phyloP scores from a whole-genome alignment of 2,329 filamentous ascomycete genomes.

The Ascochyta viciae-villosae region DNA sequence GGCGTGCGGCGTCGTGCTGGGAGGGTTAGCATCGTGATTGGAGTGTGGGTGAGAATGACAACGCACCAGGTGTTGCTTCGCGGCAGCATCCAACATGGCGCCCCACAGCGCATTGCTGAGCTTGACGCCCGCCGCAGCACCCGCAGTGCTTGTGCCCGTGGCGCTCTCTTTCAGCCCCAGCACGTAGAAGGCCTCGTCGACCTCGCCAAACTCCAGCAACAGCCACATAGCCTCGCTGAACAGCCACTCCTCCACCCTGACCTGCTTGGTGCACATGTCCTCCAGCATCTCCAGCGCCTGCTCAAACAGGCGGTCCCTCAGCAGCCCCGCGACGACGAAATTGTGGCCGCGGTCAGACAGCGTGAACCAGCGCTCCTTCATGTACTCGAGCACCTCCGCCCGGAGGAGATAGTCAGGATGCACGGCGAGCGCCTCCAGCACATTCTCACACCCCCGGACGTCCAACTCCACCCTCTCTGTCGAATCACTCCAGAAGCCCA shows the following conservation, averaged over 20 bases:
- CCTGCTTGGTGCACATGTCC: slow-evolving; percentile 65
- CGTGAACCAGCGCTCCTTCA: slow-evolving; percentile 75
- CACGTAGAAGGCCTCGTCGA: slow-evolving; percentile 77
- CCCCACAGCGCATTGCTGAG: slow-evolving; percentile 68
- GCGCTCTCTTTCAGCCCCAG: slow-evolving; percentile 57
- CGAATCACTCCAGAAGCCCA: slow-evolving; percentile 56
- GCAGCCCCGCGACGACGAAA: slow-evolving; percentile 73
- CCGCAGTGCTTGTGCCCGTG: slow-evolving; percentile 11
- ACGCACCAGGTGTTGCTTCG: slow-evolving; percentile 63
- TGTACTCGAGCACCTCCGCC: slow-evolving; percentile 72
- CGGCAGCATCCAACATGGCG: slow-evolving; percentile 78
- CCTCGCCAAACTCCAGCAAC: slow-evolving; percentile 73
- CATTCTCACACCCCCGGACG: slow-evolving; percentile 71
- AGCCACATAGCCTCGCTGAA: slow-evolving; percentile 78
- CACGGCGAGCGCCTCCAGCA: slow-evolving; percentile 75
- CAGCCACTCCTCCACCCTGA: slow-evolving; percentile 72
- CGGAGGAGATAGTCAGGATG: slow-evolving; percentile 87
- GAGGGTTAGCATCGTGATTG: slow-evolving; percentile 12
- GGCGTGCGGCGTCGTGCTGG: slow-evolving; percentile 68
- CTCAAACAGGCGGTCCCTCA: slow-evolving; percentile 85
- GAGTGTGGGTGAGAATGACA: too few relatives aligned
- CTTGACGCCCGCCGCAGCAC: slow-evolving; percentile 31
- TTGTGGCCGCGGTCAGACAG: slow-evolving; percentile 69
- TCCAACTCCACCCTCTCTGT: slow-evolving; percentile 67
- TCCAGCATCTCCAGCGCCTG: slow-evolving; percentile 75